These are phyloP conservation scores for Pleurotus citrinopileatus DNA, from an alignment of 768 basidiomycete species.

Conservation along the genomic window DNA sequence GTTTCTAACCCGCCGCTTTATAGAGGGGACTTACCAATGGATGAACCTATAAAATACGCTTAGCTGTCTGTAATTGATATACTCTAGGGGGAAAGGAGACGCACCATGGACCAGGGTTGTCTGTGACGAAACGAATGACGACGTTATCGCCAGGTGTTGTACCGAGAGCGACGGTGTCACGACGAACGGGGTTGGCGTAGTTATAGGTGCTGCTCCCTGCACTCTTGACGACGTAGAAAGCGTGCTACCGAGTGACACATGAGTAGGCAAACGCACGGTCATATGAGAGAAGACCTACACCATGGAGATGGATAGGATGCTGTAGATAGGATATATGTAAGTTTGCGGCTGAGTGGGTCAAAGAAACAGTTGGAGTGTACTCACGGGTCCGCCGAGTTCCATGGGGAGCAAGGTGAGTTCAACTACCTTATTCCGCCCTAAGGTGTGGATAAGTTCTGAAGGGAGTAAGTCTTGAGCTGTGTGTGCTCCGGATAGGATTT, in stretches of 20 bases:
- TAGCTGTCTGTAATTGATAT: conserved; percentile 25
- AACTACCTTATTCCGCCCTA: conserved; percentile 38
- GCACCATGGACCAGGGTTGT: conserved; percentile 49
- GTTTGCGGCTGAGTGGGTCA: neutral
- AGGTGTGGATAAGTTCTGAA: conserved; percentile 31
- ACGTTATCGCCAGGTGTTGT: conserved; percentile 28
- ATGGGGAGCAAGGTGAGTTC: conserved; percentile 35
- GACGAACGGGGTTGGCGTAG: conserved; percentile 35
- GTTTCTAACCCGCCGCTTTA: conserved; percentile 5
- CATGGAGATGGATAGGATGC: conserved; percentile 33
- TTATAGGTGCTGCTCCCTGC: conserved; percentile 36
- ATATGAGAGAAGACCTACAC: neutral
- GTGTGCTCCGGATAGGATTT: conserved; percentile 39
- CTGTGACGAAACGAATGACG: conserved; percentile 47
- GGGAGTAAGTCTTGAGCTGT: conserved; percentile 32
- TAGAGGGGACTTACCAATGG: conserved; percentile 28
- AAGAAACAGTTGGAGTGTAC: conserved; percentile 12
- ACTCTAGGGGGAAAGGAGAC: neutral
- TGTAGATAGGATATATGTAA: neutral
- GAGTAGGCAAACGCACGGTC: too few relatives aligned
- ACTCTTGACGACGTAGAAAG: conserved; percentile 39
- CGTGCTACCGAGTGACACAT: conserved; percentile 23
- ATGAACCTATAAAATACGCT: conserved; percentile 41
- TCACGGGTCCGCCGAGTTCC: conserved; percentile 26
- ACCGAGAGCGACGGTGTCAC: conserved; percentile 26